A percentile compares a stretch with the other conserved stretches of the same genome.
These are phyloP conservation scores for Hyphopichia buzzinii DNA, from an alignment of 1,139 yeast species.

Conservation along the genomic window DNA sequence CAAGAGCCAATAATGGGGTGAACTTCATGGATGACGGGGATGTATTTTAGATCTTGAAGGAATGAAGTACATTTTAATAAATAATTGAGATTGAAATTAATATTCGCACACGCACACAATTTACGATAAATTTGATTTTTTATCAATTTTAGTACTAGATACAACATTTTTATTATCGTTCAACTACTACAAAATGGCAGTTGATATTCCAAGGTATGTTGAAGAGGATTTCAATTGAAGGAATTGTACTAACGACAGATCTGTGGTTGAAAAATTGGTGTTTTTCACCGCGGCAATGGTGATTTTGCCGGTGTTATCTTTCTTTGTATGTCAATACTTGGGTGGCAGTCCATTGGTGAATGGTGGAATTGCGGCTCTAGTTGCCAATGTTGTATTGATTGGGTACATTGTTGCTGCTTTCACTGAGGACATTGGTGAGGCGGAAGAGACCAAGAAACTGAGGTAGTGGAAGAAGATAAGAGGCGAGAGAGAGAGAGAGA, in stretches of 20 bases:
- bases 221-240: background rate
- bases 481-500: too few relatives aligned
- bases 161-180: too few relatives aligned
- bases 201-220: conserved; percentile 61
- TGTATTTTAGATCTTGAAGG: too few relatives aligned
- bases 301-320: conserved; percentile 67
- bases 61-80: too few relatives aligned
- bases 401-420: conserved; percentile 88
- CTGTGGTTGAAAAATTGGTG: conserved; percentile 70
- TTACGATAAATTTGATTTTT: too few relatives aligned
- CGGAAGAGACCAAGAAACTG: conserved; percentile 21
- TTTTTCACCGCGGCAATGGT: conserved; percentile 91
- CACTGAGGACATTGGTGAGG: conserved; percentile 66
- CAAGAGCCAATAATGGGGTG: background rate
- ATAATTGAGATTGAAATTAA: too few relatives aligned
- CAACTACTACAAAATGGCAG: conserved; percentile 32
- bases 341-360: conserved; percentile 65
- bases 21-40: conserved; percentile 1
- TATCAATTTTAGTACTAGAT: too few relatives aligned
- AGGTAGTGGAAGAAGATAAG: conserved; percentile 5
- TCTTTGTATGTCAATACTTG: conserved; percentile 61
- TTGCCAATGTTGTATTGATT: conserved; percentile 82
- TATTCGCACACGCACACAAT: too few relatives aligned
- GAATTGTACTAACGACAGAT: conserved; percentile 28
- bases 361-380: conserved; percentile 87